Percentiles rank a stretch among this genome's conserved stretches.
phyloP scores from a whole-genome alignment of 345 rosid genomes.

The Populus deltoides region DNA sequence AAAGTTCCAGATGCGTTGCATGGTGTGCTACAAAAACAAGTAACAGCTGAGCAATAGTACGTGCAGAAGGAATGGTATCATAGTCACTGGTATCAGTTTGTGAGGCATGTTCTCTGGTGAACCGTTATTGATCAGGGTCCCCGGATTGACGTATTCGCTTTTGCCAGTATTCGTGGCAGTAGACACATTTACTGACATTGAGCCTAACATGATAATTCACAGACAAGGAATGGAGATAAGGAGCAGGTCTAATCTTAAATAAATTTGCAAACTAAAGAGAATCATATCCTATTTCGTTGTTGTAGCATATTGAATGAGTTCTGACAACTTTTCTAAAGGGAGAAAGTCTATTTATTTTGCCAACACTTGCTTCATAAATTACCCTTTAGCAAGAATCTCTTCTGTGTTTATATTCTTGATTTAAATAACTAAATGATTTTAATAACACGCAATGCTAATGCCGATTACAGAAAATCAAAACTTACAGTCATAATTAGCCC shows the following conservation, averaged over 20 bases:
- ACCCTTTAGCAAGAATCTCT: not conserved
- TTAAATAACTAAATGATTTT: not conserved
- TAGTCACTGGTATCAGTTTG: constrained; percentile 13
- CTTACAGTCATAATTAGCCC: constrained; percentile 88
- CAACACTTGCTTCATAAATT: not conserved
- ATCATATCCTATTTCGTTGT: not conserved
- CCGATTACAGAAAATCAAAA: constrained; percentile 13
- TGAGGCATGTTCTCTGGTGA: constrained; percentile 22
- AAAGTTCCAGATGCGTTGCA: not conserved
- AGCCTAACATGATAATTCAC: constrained; percentile 42
- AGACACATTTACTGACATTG: constrained; percentile 71
- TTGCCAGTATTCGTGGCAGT: constrained; percentile 52
- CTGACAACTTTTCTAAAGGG: not conserved
- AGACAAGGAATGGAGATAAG: constrained; percentile 7
- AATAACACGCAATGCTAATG: not conserved
- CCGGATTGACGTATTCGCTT: constrained; percentile 68
- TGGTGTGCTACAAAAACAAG: constrained; percentile 45
- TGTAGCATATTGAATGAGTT: not conserved
- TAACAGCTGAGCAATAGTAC: constrained; percentile 20
- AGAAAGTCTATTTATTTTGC: no score
- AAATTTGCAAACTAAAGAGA: not conserved
- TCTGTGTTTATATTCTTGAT: not conserved
- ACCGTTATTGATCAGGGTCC: constrained; percentile 43
- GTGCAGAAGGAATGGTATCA: constrained; percentile 25
- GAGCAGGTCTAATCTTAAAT: not conserved